Evolutionary conservation across 768 basidiomycete genomes (phyloP).

Genomic region (Baorangia bicolor): DNA sequence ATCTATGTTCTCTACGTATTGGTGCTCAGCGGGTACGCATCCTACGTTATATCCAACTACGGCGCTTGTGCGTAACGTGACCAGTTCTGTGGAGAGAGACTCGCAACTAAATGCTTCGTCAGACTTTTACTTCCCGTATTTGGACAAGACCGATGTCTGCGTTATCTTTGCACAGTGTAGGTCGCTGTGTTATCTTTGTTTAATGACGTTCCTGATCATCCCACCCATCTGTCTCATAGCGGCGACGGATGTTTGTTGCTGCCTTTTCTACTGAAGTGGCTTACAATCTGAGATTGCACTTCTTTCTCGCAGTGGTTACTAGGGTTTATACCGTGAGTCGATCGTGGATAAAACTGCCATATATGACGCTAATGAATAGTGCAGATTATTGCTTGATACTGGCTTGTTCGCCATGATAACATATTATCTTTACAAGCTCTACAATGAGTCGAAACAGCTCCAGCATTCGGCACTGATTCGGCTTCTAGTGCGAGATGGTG

Average conservation of each 20-base stretch:
- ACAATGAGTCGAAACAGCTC: neutral
- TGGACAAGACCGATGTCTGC: neutral
- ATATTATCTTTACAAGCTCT: slow-evolving; percentile 3
- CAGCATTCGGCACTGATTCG: slow-evolving; percentile 1
- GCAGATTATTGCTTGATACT: slow-evolving; percentile 1
- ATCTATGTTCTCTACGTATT: slow-evolving; percentile 13
- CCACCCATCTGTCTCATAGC: neutral
- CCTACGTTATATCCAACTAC: neutral
- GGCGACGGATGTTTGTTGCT: neutral
- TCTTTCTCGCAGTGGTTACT: neutral
- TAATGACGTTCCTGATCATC: neutral
- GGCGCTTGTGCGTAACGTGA: neutral
- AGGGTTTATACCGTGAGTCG: slow-evolving; percentile 1
- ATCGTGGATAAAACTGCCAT: too few species aligned
- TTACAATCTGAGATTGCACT: neutral
- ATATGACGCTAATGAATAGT: neutral
- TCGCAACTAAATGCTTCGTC: neutral
- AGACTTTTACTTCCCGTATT: neutral
- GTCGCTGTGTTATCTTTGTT: neutral
- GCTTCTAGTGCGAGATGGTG: slow-evolving; percentile 7
- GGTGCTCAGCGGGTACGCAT: neutral
- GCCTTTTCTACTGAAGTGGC: neutral
- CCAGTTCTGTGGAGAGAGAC: neutral
- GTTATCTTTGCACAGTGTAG: neutral
- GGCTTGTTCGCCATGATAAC: neutral